Evolutionary conservation across 2,329 filamentous ascomycete species (phyloP).

Genomic region (Thyridium curvatum): DNA sequence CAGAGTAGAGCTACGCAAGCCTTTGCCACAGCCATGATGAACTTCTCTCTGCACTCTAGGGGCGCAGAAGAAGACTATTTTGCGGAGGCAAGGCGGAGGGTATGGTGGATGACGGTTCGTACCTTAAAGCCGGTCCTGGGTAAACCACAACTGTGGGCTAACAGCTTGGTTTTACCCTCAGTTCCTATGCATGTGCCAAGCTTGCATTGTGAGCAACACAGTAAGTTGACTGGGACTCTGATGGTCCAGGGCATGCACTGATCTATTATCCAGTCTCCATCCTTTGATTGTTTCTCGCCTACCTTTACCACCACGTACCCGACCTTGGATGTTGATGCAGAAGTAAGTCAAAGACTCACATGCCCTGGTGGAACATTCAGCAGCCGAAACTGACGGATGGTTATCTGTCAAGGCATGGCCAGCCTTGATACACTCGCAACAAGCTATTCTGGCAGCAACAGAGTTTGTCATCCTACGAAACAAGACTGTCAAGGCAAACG

Average conservation of each 20-base stretch:
- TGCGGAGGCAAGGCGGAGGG: slow-evolving; percentile 36
- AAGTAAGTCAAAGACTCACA: slow-evolving; percentile 20
- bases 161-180: too few species aligned
- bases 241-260: neutral
- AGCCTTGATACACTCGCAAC: slow-evolving; percentile 38
- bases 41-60: slow-evolving; percentile 30
- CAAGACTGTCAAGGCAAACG: slow-evolving; percentile 27
- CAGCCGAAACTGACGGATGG: too few species aligned
- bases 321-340: slow-evolving; percentile 30
- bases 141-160: too few species aligned
- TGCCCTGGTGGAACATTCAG: too few species aligned
- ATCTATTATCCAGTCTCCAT: slow-evolving; percentile 26
- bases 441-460: slow-evolving; percentile 38
- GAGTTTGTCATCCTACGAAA: slow-evolving; percentile 42
- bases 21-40: slow-evolving; percentile 39
- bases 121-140: too few species aligned
- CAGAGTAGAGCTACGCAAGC: slow-evolving; percentile 39
- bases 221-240: slow-evolving; percentile 19
- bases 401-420: slow-evolving; percentile 28
- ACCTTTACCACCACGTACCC: slow-evolving; percentile 39
- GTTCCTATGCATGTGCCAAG: slow-evolving; percentile 44
- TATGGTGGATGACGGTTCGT: slow-evolving; percentile 47
- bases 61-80: slow-evolving; percentile 29
- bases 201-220: slow-evolving; percentile 42
- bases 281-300: slow-evolving; percentile 33